Evolutionary conservation across 768 basidiomycete genomes (phyloP).

Genomic region (Amanita rimosa): DNA sequence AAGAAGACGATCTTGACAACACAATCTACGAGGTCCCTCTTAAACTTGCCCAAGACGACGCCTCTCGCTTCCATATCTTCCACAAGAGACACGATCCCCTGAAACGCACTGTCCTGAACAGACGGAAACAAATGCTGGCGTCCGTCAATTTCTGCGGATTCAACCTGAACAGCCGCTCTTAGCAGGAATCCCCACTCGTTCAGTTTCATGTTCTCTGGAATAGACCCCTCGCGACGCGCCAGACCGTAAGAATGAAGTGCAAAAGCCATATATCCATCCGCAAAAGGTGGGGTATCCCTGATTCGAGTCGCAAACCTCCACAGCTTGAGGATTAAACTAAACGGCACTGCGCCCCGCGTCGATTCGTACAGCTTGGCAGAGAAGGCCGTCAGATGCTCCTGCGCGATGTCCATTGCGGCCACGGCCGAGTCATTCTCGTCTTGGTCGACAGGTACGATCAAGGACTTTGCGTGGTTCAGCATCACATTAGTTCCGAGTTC

Average conservation of each 20-base stretch:
- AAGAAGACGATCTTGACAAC: slow-evolving; percentile 13
- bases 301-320: slow-evolving; percentile 21
- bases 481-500: background rate
- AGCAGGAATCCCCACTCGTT: slow-evolving; percentile 38
- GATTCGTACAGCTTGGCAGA: background rate
- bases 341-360: slow-evolving; percentile 11
- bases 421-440: background rate
- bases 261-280: slow-evolving; percentile 21
- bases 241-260: slow-evolving; percentile 35
- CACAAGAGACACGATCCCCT: slow-evolving; percentile 31
- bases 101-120: slow-evolving; percentile 20
- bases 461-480: background rate
- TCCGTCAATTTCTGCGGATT: slow-evolving; percentile 18
- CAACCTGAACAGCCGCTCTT: slow-evolving; percentile 27
- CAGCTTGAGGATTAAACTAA: slow-evolving; percentile 20
- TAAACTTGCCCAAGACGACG: slow-evolving; percentile 20
- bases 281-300: slow-evolving; percentile 18
- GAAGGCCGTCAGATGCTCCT: background rate
- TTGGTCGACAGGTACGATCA: background rate
- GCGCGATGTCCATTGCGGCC: background rate
- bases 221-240: slow-evolving; percentile 17
- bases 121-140: slow-evolving; percentile 9
- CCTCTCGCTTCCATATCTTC: slow-evolving; percentile 23
- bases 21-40: slow-evolving; percentile 13
- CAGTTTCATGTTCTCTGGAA: slow-evolving; percentile 18